phyloP scores from a whole-genome alignment of 768 basidiomycete species.

The Suillus hirtellus region DNA sequence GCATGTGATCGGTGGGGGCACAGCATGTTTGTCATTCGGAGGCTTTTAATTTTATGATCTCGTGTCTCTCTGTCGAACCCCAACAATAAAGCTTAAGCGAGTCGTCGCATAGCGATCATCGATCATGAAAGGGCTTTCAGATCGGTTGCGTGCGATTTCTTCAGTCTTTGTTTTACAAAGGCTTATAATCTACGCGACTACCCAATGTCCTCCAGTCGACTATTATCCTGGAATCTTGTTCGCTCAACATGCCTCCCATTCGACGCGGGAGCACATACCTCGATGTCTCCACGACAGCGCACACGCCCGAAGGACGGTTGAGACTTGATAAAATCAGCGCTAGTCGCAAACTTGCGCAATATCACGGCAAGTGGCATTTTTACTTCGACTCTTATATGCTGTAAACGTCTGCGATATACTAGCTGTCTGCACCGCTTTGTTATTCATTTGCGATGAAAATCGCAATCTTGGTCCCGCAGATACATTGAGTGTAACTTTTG shows the following conservation, averaged over 20 bases:
- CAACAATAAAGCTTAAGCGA: not conserved
- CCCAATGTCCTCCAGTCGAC: not conserved
- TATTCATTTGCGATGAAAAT: conserved; percentile 5
- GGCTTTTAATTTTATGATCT: not conserved
- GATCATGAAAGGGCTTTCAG: conserved; percentile 5
- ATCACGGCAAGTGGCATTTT: not conserved
- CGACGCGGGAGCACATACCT: conserved; percentile 7
- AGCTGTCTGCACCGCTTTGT: conserved; percentile 2
- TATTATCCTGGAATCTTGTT: not conserved
- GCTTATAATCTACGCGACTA: not conserved
- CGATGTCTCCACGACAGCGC: conserved; percentile 2
- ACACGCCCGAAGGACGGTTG: not conserved
- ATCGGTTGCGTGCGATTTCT: not conserved
- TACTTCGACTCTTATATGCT: not conserved
- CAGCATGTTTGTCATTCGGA: not conserved
- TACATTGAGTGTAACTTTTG: not conserved
- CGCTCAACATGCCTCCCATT: not conserved
- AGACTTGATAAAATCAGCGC: not conserved
- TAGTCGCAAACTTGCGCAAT: not conserved
- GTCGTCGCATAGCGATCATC: conserved; percentile 2
- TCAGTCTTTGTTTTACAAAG: too few relatives aligned
- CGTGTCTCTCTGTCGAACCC: not conserved
- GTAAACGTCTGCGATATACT: not conserved
- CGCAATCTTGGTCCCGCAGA: not conserved
- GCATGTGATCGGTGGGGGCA: not conserved